These are phyloP conservation scores for Aspergillus glaucus DNA, from an alignment of 2,329 filamentous ascomycete species.

Conservation along the genomic window DNA sequence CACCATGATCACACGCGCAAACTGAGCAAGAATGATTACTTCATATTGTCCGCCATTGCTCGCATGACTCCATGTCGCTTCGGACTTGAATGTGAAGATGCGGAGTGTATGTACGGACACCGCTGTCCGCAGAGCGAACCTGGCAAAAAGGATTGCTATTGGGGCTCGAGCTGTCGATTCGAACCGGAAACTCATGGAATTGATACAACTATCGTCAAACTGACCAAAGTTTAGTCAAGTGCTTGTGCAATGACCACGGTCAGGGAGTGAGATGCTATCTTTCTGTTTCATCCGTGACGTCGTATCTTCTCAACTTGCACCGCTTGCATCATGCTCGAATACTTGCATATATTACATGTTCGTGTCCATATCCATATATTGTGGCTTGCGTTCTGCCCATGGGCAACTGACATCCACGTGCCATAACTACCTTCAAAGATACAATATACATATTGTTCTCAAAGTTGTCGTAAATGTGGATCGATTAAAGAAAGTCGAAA, in stretches of 20 bases:
- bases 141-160: constrained; percentile 51
- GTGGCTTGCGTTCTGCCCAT: neutral
- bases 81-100: constrained; percentile 52
- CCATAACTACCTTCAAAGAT: too few relatives aligned
- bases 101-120: constrained; percentile 59
- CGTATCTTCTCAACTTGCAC: neutral
- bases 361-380: too few relatives aligned
- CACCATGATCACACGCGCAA: constrained; percentile 49
- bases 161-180: constrained; percentile 55
- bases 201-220: constrained; percentile 52
- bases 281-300: neutral
- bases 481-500: neutral
- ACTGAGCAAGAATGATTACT: constrained; percentile 47
- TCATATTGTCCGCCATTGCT: constrained; percentile 52
- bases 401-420: too few relatives aligned
- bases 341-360: too few relatives aligned
- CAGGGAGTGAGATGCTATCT: neutral
- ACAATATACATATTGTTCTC: too few relatives aligned
- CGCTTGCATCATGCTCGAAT: too few relatives aligned
- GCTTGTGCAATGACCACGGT: neutral
- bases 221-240: constrained; percentile 35
- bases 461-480: too few relatives aligned
- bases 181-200: constrained; percentile 52
- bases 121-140: constrained; percentile 51
- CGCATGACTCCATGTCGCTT: constrained; percentile 58